Conservation (phyloP, 495 filamentous ascomycete species). For the Polyplosphaeria fusca region DNA sequence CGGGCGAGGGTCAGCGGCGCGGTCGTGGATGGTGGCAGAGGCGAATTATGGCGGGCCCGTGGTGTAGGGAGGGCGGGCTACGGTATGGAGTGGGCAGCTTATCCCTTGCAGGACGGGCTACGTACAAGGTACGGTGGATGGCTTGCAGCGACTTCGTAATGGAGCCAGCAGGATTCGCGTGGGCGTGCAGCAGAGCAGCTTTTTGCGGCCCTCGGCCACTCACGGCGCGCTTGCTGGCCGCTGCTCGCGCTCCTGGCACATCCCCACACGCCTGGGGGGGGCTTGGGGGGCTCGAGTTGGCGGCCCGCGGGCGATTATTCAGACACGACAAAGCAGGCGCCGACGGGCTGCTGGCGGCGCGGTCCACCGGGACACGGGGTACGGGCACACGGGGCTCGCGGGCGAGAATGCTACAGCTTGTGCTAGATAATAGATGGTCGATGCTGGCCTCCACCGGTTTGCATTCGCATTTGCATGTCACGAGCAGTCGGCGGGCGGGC, state of each 20-base stretch:
- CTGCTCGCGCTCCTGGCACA: not conserved
- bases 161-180: slow-evolving; percentile 16
- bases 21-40: not conserved
- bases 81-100: not conserved
- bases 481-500: not conserved
- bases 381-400: no score
- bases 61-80: not conserved
- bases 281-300: slow-evolving; percentile 5
- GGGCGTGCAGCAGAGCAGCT: not conserved
- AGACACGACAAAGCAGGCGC: slow-evolving; percentile 25
- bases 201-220: not conserved
- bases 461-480: not conserved
- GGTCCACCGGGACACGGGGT: no score
- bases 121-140: not conserved
- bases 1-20: no score
- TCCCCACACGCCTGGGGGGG: slow-evolving; percentile 4
- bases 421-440: not conserved
- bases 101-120: not conserved
- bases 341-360: no score
- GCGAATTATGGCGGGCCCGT: not conserved
- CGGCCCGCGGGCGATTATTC: slow-evolving; percentile 16
- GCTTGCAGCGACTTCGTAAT: slow-evolving; percentile 19
- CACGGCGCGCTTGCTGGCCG: not conserved
- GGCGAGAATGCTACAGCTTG: no score
- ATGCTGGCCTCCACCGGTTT: not conserved